phyloP scores from a whole-genome alignment of 352 stramenopile species.

The Globisporangium iwayamae region DNA sequence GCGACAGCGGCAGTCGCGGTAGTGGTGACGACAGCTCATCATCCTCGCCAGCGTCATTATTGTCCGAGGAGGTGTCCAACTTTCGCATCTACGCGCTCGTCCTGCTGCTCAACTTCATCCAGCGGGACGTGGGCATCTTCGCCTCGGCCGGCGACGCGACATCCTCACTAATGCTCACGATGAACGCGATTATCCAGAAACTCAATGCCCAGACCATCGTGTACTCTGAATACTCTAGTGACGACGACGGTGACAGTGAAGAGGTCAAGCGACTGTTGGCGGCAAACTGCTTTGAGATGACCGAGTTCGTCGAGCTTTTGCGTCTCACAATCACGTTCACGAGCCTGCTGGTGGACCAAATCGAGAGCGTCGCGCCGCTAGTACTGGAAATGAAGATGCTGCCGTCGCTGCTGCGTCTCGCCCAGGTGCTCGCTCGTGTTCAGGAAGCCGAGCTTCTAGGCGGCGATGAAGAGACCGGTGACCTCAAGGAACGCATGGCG shows the following conservation, averaged over 20 bases:
- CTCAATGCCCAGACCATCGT: slow-evolving; percentile 3
- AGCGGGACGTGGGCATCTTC: slow-evolving; percentile 44
- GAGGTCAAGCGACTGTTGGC: background rate
- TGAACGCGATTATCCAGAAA: slow-evolving; percentile 13
- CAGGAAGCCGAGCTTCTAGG: slow-evolving; percentile 18
- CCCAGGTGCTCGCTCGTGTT: slow-evolving; percentile 21
- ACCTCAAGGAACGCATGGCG: slow-evolving; percentile 34
- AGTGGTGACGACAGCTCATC: background rate
- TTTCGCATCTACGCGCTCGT: slow-evolving; percentile 69
- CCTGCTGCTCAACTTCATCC: slow-evolving; percentile 70
- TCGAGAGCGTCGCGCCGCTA: slow-evolving; percentile 21
- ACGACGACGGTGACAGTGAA: background rate
- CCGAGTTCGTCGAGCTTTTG: slow-evolving; percentile 58
- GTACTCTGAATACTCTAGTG: background rate
- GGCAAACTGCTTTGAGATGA: slow-evolving; percentile 20
- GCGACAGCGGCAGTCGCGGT: background rate
- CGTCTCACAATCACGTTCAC: slow-evolving; percentile 50
- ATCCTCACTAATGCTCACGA: slow-evolving; percentile 3
- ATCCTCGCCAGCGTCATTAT: slow-evolving; percentile 16
- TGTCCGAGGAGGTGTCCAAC: slow-evolving; percentile 57
- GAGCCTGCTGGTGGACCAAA: slow-evolving; percentile 41
- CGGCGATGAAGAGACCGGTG: slow-evolving; percentile 13
- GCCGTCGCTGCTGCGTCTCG: slow-evolving; percentile 41
- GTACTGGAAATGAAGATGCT: slow-evolving; percentile 26
- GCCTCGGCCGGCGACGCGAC: background rate